Conservation (phyloP, 2,329 filamentous ascomycete species). For the Atkinsonella hypoxylon region DNA sequence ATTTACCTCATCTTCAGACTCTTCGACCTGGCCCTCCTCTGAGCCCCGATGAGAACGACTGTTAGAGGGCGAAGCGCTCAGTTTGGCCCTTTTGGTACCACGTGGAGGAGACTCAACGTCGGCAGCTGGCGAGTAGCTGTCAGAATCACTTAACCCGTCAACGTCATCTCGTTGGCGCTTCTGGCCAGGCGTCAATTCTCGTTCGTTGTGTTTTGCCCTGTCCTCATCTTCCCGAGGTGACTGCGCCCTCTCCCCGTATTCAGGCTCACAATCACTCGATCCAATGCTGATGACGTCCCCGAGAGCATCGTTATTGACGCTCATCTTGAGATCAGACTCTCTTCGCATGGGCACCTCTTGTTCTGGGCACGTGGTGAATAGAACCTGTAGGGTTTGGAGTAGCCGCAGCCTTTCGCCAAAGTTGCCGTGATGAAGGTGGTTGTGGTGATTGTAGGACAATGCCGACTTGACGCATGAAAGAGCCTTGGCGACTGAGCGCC, state of each 20-base stretch:
- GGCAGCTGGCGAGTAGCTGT: constrained; percentile 1
- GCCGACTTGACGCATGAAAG: too few species aligned
- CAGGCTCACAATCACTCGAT: constrained; percentile 4
- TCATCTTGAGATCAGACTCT: background rate
- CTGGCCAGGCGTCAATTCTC: background rate
- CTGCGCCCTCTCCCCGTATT: background rate
- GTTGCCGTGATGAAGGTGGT: too few species aligned
- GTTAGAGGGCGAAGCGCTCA: constrained; percentile 5
- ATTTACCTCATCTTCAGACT: constrained; percentile 8
- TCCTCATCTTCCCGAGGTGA: background rate
- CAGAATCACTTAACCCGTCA: constrained; percentile 4
- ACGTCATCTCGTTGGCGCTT: constrained; percentile 2
- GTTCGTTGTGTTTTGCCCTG: background rate
- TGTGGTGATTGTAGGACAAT: too few species aligned
- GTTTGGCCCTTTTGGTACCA: constrained; percentile 11
- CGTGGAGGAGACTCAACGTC: background rate
- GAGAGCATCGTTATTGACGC: background rate
- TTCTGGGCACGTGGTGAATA: too few species aligned
- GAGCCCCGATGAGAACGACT: constrained; percentile 8
- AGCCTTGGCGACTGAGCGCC: too few species aligned
- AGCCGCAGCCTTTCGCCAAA: too few species aligned
- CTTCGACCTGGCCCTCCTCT: constrained; percentile 24
- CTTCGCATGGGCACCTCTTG: background rate
- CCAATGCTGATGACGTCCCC: constrained; percentile 4
- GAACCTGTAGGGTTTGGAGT: background rate